These are phyloP conservation scores for Talaromyces nanjingensis DNA, from an alignment of 495 filamentous ascomycete genomes.

Conservation along the genomic window DNA sequence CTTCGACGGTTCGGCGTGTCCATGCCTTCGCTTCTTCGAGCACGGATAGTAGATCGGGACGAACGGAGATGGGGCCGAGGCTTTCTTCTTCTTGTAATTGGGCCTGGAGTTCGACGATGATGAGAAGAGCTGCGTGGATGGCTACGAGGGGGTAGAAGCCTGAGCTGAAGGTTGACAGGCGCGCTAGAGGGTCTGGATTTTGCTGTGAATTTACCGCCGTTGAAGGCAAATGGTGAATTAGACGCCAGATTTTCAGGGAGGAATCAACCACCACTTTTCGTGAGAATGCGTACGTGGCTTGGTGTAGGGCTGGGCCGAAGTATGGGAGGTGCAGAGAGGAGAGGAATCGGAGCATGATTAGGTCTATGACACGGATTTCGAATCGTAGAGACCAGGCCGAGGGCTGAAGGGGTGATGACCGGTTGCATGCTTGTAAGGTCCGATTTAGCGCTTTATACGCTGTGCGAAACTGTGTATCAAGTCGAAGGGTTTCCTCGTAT, in stretches of 20 bases:
- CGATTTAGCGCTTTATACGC: constrained; percentile 27
- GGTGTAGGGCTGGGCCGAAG: constrained; percentile 24
- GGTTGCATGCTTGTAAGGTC: constrained; percentile 25
- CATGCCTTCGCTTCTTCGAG: constrained; percentile 39
- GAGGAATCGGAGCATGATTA: constrained; percentile 39
- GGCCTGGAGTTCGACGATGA: constrained; percentile 39
- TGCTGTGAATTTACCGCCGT: background rate
- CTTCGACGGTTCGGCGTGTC: constrained; percentile 30
- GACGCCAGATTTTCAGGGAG: constrained; percentile 42
- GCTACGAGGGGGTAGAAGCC: constrained; percentile 40
- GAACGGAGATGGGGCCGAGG: constrained; percentile 32
- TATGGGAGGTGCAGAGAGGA: constrained; percentile 44
- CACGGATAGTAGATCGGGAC: constrained; percentile 40
- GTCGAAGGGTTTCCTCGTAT: constrained; percentile 30
- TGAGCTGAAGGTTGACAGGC: constrained; percentile 35
- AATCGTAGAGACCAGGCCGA: constrained; percentile 25
- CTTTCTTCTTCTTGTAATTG: constrained; percentile 45
- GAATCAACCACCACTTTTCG: constrained; percentile 39
- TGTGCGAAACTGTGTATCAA: constrained; percentile 29
- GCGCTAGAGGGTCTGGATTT: constrained; percentile 29
- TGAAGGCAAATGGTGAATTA: constrained; percentile 26
- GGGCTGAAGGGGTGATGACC: constrained; percentile 9
- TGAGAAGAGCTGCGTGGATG: constrained; percentile 34
- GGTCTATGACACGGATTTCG: constrained; percentile 30
- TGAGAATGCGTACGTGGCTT: constrained; percentile 43